Percentiles rank a stretch among this genome's conserved stretches.
These are phyloP conservation scores for Agaricus blazei DNA, from an alignment of 768 basidiomycete species.

Conservation along the genomic window DNA sequence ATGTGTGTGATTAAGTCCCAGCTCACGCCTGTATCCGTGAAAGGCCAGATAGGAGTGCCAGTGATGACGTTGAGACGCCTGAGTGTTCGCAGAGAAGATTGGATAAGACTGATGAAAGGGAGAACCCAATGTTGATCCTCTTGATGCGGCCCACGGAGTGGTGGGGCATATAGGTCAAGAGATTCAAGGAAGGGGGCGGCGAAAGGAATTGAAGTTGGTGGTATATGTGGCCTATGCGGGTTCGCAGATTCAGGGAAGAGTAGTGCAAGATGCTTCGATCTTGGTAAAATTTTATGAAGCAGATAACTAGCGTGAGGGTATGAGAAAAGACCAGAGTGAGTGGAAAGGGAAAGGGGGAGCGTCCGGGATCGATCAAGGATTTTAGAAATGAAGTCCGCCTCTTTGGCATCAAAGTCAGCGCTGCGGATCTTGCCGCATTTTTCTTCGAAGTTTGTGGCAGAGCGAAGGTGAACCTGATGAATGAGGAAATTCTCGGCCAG, in stretches of 20 bases:
- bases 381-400: background rate
- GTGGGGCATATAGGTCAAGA: conserved; percentile 1
- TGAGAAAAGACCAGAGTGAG: conserved; percentile 1
- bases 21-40: background rate
- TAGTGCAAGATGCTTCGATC: background rate
- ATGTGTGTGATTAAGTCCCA: conserved; percentile 10
- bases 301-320: background rate
- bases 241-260: background rate
- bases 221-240: background rate
- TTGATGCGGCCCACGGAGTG: background rate
- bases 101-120: conserved; percentile 4
- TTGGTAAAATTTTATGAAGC: background rate
- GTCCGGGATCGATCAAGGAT: background rate
- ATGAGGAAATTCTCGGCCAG: conserved; percentile 6
- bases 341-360: conserved; percentile 3
- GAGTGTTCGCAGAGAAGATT: conserved; percentile 1
- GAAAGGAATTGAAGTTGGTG: background rate
- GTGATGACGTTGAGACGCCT: background rate
- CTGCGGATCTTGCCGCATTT: background rate
- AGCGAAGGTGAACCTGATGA: background rate
- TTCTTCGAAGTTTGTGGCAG: background rate
- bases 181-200: conserved; percentile 3
- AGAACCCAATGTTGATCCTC: background rate
- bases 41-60: background rate
- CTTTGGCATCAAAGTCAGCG: background rate